phyloP scores from a whole-genome alignment of 495 filamentous ascomycete species.

The Neurospora intermedia region DNA sequence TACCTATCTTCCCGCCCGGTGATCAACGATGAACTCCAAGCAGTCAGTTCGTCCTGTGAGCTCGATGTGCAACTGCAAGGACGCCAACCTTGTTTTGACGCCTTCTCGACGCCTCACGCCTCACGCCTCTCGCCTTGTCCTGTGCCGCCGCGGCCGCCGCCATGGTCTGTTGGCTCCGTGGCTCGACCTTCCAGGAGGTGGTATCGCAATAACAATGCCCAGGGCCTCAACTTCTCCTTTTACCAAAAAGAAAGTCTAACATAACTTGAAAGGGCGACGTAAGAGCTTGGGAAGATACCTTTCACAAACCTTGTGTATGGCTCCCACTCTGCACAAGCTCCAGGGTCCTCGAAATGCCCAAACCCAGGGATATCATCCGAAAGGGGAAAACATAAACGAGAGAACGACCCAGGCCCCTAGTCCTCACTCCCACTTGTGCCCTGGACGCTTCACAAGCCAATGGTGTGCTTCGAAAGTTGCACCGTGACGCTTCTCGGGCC shows the following conservation, averaged over 20 bases:
- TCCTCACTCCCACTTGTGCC: neutral
- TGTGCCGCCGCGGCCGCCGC: neutral
- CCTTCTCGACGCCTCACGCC: neutral
- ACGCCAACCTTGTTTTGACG: neutral
- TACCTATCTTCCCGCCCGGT: neutral
- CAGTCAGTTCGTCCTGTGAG: neutral
- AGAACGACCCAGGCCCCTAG: neutral
- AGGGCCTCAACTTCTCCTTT: neutral
- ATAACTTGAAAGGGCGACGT: neutral
- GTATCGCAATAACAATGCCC: neutral
- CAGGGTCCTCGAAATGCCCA: neutral
- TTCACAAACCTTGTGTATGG: neutral
- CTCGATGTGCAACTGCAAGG: neutral
- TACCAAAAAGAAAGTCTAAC: neutral
- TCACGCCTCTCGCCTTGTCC: neutral
- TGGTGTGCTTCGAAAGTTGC: neutral
- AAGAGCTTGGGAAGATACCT: neutral
- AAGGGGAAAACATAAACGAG: neutral
- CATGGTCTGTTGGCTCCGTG: neutral
- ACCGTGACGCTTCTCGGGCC: neutral
- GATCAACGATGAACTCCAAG: neutral
- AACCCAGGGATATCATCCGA: neutral
- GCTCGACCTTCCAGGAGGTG: neutral
- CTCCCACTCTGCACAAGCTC: neutral
- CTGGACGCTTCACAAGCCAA: neutral